A percentile compares a stretch with the other conserved stretches of the same genome.
These are phyloP conservation scores for Leccinum laetum DNA, from an alignment of 1,284 basidiomycete genomes.

Conservation along the genomic window DNA sequence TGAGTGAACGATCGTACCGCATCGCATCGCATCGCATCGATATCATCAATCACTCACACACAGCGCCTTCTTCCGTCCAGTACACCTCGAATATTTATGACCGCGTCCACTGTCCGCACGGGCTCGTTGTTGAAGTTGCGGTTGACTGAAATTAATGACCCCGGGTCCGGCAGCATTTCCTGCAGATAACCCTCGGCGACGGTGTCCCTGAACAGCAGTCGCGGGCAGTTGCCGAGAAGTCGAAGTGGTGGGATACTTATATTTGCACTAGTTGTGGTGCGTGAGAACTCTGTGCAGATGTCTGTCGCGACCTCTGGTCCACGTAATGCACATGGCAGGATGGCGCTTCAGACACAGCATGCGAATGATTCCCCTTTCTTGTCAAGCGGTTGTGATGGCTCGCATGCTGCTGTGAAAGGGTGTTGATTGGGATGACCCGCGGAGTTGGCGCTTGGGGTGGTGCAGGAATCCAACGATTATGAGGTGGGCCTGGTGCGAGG, in stretches of 20 bases:
- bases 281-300: constrained; percentile 7
- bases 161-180: constrained; percentile 13
- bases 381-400: neutral
- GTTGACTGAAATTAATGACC: constrained; percentile 1
- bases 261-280: neutral
- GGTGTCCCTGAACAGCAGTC: constrained; percentile 12
- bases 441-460: constrained; percentile 1
- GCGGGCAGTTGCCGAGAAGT: constrained; percentile 2
- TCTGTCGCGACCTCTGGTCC: constrained; percentile 16
- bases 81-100: constrained; percentile 68
- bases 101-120: constrained; percentile 18
- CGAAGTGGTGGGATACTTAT: constrained; percentile 5
- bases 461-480: neutral
- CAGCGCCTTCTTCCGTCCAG: constrained; percentile 67
- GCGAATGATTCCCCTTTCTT: constrained; percentile 5
- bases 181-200: constrained; percentile 23
- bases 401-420: constrained; percentile 7
- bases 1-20: neutral
- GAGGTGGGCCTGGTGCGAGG: neutral
- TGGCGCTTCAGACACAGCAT: constrained; percentile 16
- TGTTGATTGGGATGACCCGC: neutral
- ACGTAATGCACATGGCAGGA: constrained; percentile 30
- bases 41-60: constrained; percentile 49
- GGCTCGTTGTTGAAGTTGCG: constrained; percentile 3
- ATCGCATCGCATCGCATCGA: neutral